Evolutionary conservation across 345 rosid genomes (phyloP), one percentile per base, ranked within the genome.

Genomic region (Gossypium longicalyx): DNA sequence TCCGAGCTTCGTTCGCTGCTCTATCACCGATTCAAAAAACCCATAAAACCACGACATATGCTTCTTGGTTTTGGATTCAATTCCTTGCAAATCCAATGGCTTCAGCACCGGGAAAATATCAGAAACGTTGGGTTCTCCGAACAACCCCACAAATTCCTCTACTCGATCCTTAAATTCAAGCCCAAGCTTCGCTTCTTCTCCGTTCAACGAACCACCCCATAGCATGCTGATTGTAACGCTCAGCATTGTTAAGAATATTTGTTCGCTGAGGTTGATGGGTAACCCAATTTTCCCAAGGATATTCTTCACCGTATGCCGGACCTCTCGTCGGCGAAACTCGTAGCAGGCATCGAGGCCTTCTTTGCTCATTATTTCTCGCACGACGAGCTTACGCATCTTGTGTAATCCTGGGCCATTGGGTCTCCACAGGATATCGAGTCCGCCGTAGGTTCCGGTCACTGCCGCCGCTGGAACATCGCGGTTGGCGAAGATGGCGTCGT

Each of bases 41-140:
- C 12, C 15, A 17, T 69, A 53, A 15, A 69, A 25, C 73, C 45
- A 27, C 20, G 9, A 6, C 20, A 25, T 3, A 29, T 2, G 7
- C 47, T 71, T 27, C 49, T 54, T 53, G 19, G 34, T 38, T 38
- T 38, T 53, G 13, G 57, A 83, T 78, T 71, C 77, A 73, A 88
- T 67, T 6, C 94, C 90, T 34, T 34, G 41, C 41, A 34, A 34
- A 34, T 34, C 41, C 41, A 34, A 34, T 34, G 41, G 41, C 7
- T 17, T 88, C 89, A 87, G 76, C 2, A 53, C 34, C 0, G 89
- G 92, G 43, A 85, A 82, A 49, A 90, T 56, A 49, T 88, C 90
- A 2, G 90, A 88, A 43, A 86, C 51, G 38, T 87, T 88, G 13
- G 85, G 87, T 61, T 53, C 74, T 67, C 88, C 92, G 27, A 81